Percentiles rank a stretch among this genome's conserved stretches.
These are phyloP conservation scores for Stenogyne calaminthoides DNA, from an alignment of 305 asterid genomes.

Conservation along the genomic window DNA sequence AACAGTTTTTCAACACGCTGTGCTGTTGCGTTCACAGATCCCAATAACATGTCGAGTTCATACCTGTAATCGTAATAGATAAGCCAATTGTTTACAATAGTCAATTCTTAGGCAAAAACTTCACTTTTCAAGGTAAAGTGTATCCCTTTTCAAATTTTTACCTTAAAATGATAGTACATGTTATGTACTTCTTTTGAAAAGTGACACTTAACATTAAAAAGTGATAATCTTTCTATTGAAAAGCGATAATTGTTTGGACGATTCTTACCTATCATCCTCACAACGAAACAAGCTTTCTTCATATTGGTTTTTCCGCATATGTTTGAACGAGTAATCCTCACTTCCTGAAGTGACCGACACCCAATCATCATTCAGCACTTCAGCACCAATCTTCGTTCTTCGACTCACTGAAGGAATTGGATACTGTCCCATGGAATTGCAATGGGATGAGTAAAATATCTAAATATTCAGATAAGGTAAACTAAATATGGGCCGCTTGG, in stretches of 20 bases:
- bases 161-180: too few species aligned
- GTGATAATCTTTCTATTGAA: too few species aligned
- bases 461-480: constrained; percentile 11
- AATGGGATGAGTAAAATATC: constrained; percentile 36
- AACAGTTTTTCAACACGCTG: constrained; percentile 78
- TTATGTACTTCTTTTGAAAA: too few species aligned
- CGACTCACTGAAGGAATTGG: constrained; percentile 76
- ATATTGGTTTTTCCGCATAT: constrained; percentile 95
- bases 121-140: too few species aligned
- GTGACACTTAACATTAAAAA: too few species aligned
- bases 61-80: constrained; percentile 59
- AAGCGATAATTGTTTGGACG: constrained; percentile 15
- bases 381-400: constrained; percentile 66
- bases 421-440: constrained; percentile 54
- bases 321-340: constrained; percentile 97
- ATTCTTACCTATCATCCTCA: constrained; percentile 90
- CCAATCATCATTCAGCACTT: constrained; percentile 93
- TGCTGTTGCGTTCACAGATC: constrained; percentile 69
- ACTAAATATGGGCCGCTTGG: constrained; percentile 5
- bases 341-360: constrained; percentile 98
- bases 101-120: neutral
- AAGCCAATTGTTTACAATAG: constrained; percentile 29
- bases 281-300: constrained; percentile 97
- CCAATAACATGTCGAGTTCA: constrained; percentile 95
- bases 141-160: too few species aligned